Percentiles rank a stretch among this genome's conserved stretches.
These are phyloP conservation scores for Phragmites australis DNA, from an alignment of 176 grass and related monocot genomes.

Conservation along the genomic window DNA sequence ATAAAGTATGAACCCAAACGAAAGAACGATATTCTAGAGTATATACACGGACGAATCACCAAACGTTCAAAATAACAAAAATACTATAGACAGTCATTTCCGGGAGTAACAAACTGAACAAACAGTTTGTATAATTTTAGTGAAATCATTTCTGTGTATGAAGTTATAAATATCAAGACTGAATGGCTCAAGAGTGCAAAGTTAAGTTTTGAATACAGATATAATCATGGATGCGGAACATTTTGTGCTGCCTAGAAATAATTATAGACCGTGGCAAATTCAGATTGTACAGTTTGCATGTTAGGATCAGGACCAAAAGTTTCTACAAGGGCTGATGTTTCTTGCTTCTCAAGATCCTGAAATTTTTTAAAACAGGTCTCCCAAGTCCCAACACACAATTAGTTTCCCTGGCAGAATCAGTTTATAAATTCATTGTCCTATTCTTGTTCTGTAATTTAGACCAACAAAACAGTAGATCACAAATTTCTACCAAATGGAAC, in stretches of 20 bases:
- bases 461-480: conserved; percentile 9
- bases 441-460: conserved; percentile 5
- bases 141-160: conserved; percentile 16
- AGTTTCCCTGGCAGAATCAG: conserved; percentile 2
- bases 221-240: not conserved
- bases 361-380: not conserved
- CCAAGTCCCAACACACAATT: not conserved
- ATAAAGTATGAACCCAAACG: conserved; percentile 9
- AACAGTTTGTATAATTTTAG: not conserved
- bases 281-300: conserved; percentile 2
- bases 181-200: not conserved
- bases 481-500: not conserved
- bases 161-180: not conserved
- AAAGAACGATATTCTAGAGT: conserved; percentile 1
- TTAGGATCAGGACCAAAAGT: conserved; percentile 24
- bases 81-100: not conserved
- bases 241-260: not conserved
- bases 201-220: not conserved
- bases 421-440: not conserved
- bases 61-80: not conserved
- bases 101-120: conserved; percentile 6
- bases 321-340: not conserved
- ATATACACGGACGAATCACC: not conserved
- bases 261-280: not conserved
- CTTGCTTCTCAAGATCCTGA: conserved; percentile 4